Base-by-base conservation (phyloP, 257 asterid species). In the Osmanthus fragrans region DNA sequence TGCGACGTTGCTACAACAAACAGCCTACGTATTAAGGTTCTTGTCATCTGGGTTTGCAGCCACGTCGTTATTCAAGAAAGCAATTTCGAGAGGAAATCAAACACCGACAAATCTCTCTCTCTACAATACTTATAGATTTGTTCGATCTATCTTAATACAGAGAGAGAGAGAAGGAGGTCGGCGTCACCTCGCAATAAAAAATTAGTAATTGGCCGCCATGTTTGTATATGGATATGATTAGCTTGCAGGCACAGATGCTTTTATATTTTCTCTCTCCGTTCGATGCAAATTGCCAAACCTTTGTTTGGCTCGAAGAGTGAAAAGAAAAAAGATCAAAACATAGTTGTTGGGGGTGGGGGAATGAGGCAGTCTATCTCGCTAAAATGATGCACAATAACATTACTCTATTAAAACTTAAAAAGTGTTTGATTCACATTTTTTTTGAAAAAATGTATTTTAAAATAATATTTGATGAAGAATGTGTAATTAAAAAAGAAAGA, bases 51-150 rank as follows among this genome's bases (percentile, higher is more conserved):
- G 47, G 69, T 33, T 7, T 73, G 73, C 71, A 27, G 73, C 83
- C 73, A 64, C 73, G 81, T 71, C 75, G 42, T 77, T 83, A 84
- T 82, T 80, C 82, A 64, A 68, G 21, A 37, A 80, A 77, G 47
- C 34, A 70, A 21, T 54, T 77, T 79, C 29, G 27, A 19, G 75
- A 71, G 70, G 66, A 58, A 58, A 5, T 56, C 25, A 37, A 25
- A 87, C 92, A 90, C 95, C 95, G 95, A 90, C 95, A 89, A 87
- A 77, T 23, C 56, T 39, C 67, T 56, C 69, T 23, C 75, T 34
- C 45, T 72, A 73, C 18, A 10, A 42, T 18, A 54, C 32, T 23
- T 23, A 1, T 60, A 21, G 67, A 23, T 60, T 60, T 7, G 29
- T 58, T 58, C 29, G 30, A 18, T 51, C 67, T 60, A 3, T n/a